Evolutionary conservation across 805 yeast species (phyloP).

Genomic region (Candida xyloterini): DNA sequence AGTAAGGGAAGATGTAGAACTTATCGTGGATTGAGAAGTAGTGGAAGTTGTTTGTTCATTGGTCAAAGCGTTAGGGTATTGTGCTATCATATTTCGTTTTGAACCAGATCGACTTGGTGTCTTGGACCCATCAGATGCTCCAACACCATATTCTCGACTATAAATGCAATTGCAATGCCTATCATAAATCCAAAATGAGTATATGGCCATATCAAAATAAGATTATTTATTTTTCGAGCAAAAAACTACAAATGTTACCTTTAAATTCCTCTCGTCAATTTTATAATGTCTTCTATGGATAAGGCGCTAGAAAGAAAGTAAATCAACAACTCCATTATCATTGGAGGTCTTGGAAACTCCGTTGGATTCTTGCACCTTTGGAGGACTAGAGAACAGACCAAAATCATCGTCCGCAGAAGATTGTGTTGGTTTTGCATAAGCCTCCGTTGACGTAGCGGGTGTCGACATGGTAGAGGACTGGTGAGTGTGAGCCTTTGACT

Average conservation of each 20-base stretch:
- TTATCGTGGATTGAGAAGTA: constrained; percentile 3
- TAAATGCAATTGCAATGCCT: constrained; percentile 89
- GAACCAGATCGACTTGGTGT: not conserved
- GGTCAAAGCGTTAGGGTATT: not conserved
- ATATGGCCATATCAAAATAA: constrained; percentile 52
- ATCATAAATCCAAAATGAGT: constrained; percentile 88
- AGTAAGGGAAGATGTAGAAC: constrained; percentile 3
- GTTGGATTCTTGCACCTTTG: constrained; percentile 3
- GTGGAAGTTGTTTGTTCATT: not conserved
- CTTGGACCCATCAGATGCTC: not conserved
- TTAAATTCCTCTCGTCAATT: too few relatives aligned
- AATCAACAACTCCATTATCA: constrained; percentile 43
- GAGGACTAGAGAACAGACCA: constrained; percentile 13
- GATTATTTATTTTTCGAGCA: not conserved
- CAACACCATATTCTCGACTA: constrained; percentile 59
- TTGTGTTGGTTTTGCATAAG: constrained; percentile 4
- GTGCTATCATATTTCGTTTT: not conserved
- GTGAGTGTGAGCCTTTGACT: constrained; percentile 37
- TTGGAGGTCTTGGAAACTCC: constrained; percentile 1
- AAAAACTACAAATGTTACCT: too few relatives aligned
- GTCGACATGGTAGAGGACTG: constrained; percentile 16
- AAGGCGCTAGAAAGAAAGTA: constrained; percentile 41
- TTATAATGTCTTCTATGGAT: not conserved
- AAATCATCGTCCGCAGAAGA: constrained; percentile 12
- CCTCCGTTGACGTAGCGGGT: constrained; percentile 9